phyloP scores from a whole-genome alignment of 1,284 basidiomycete species.

The Apiotrichum laibachii region DNA sequence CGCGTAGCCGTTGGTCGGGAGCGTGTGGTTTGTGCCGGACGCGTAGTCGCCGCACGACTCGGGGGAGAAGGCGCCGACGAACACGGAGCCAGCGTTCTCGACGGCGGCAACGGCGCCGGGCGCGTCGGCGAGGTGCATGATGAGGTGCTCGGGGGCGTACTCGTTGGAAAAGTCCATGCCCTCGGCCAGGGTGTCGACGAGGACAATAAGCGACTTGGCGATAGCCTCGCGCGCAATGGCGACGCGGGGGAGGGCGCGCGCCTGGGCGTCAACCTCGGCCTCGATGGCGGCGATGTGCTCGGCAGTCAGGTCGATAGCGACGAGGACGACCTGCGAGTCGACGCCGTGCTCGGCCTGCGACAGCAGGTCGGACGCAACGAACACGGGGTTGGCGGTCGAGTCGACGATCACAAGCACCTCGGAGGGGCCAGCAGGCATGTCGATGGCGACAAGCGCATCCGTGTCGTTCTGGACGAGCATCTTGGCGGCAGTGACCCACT shows the following conservation, averaged over 20 bases:
- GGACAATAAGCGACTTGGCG: slow-evolving; percentile 85
- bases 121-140: slow-evolving; percentile 78
- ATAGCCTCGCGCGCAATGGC: slow-evolving; percentile 89
- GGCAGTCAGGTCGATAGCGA: slow-evolving; percentile 68
- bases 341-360: slow-evolving; percentile 93
- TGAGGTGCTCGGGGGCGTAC: slow-evolving; percentile 96
- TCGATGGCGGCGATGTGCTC: slow-evolving; percentile 72
- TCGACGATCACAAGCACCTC: slow-evolving; percentile 97
- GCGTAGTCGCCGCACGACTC: slow-evolving; percentile 93
- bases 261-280: slow-evolving; percentile 81
- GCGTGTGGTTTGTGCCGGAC: slow-evolving; percentile 96
- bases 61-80: slow-evolving; percentile 89
- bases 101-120: slow-evolving; percentile 64
- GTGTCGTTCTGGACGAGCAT: slow-evolving; percentile 99
- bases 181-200: slow-evolving; percentile 64
- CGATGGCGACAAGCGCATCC: slow-evolving; percentile 93
- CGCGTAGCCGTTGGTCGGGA: slow-evolving; percentile 92
- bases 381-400: slow-evolving; percentile 75
- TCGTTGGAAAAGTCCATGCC: slow-evolving; percentile 90
- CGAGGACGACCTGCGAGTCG: slow-evolving; percentile 95
- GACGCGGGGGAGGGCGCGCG: slow-evolving; percentile 78
- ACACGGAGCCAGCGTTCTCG: slow-evolving; percentile 92
- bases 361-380: slow-evolving; percentile 93
- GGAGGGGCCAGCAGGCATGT: slow-evolving; percentile 98
- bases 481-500: slow-evolving; percentile 99